A percentile compares a stretch with the other conserved stretches of the same genome.
These are phyloP conservation scores for Saturnispora serradocipensis DNA, from an alignment of 805 yeast genomes.

Conservation along the genomic window DNA sequence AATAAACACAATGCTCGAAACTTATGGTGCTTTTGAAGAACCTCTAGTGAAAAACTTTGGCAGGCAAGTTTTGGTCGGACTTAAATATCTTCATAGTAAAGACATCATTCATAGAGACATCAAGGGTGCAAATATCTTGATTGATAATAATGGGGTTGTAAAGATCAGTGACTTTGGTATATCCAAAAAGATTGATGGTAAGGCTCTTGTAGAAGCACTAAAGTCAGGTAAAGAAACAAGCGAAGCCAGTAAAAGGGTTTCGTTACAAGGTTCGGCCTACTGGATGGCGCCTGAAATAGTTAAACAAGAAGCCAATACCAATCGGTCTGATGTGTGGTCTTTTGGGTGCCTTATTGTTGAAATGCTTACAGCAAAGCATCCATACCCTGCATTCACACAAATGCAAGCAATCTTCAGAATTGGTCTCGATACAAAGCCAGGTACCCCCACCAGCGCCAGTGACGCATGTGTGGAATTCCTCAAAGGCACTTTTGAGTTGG, in stretches of 20 bases:
- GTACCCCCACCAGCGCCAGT: conserved; percentile 66
- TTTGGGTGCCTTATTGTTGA: conserved; percentile 91
- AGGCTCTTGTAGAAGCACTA: conserved; percentile 5
- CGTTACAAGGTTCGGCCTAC: conserved; percentile 88
- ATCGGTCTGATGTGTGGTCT: conserved; percentile 95
- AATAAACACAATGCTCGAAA: conserved; percentile 45
- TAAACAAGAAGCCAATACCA: conserved; percentile 82
- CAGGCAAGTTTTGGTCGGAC: conserved; percentile 46
- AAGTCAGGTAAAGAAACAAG: conserved; percentile 27
- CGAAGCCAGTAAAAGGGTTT: conserved; percentile 54
- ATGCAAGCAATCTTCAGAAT: conserved; percentile 96
- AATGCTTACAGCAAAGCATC: conserved; percentile 94
- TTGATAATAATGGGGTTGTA: conserved; percentile 51
- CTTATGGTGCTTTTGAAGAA: conserved; percentile 56
- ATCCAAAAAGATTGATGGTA: conserved; percentile 39
- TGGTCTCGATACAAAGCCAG: conserved; percentile 79
- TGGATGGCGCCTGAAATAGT: conserved; percentile 99
- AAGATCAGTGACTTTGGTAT: conserved; percentile 61
- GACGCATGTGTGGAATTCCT: conserved; percentile 61
- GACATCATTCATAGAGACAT: conserved; percentile 56
- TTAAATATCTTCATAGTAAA: conserved; percentile 46
- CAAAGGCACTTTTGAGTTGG: conserved; percentile 58
- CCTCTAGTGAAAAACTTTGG: conserved; percentile 47
- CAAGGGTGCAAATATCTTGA: conserved; percentile 55
- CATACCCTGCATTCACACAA: conserved; percentile 88